Conservation (phyloP, 2,329 filamentous ascomycete genomes). For the Talaromyces sp. region DNA sequence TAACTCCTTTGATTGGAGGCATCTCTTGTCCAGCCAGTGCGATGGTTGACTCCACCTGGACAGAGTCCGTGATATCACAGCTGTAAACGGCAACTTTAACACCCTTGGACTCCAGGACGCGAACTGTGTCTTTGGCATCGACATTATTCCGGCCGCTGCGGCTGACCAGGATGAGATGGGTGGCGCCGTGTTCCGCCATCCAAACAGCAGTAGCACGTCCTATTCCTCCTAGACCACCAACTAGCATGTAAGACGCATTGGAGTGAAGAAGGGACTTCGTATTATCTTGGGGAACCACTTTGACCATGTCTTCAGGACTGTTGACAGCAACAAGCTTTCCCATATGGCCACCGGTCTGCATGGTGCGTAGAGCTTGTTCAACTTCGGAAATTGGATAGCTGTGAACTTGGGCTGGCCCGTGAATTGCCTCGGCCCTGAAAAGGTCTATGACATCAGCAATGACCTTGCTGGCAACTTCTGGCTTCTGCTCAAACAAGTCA, state of each 20-base stretch:
- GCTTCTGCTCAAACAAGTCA: constrained; percentile 14
- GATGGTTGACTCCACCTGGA: constrained; percentile 14
- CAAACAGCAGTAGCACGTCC: constrained; percentile 19
- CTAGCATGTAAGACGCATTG: constrained; percentile 17
- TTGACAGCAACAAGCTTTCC: constrained; percentile 19
- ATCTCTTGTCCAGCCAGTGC: constrained; percentile 16
- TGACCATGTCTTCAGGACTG: constrained; percentile 11
- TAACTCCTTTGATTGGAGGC: constrained; percentile 28
- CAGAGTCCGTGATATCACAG: constrained; percentile 19
- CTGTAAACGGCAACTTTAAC: background rate
- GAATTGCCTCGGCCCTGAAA: constrained; percentile 16
- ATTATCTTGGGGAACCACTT: background rate
- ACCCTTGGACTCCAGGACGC: background rate
- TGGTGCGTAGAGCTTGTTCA: constrained; percentile 17
- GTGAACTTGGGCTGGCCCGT: constrained; percentile 14
- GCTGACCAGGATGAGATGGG: constrained; percentile 25
- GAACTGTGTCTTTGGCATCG: background rate
- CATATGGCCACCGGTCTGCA: constrained; percentile 19
- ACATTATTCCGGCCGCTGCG: constrained; percentile 6
- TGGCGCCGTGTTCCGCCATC: constrained; percentile 23
- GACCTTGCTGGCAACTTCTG: constrained; percentile 11
- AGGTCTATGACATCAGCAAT: constrained; percentile 16
- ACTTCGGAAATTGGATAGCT: constrained; percentile 14
- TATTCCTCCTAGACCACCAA: constrained; percentile 20
- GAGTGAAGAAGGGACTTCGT: constrained; percentile 19